These are phyloP conservation scores for Penicillium sp. DNA, from an alignment of 2,329 filamentous ascomycete genomes.

Conservation along the genomic window DNA sequence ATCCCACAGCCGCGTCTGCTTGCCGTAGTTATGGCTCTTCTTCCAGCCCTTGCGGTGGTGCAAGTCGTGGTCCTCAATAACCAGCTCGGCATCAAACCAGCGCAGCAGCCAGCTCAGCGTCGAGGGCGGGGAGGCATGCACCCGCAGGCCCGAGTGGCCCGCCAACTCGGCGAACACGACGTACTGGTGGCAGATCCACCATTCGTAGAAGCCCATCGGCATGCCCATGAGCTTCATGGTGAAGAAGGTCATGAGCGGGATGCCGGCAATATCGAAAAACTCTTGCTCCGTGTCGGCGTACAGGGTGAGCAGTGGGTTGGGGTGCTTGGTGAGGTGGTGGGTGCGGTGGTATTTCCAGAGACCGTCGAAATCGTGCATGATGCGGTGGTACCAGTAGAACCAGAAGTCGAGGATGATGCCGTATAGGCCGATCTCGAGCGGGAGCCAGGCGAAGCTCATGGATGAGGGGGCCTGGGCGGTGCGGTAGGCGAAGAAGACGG, in stretches of 20 bases:
- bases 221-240: constrained; percentile 25
- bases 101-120: constrained; percentile 24
- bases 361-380: constrained; percentile 26
- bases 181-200: constrained; percentile 32
- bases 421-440: constrained; percentile 26
- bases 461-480: constrained; percentile 15
- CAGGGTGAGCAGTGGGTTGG: constrained; percentile 28
- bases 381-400: constrained; percentile 34
- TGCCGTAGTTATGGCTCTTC: constrained; percentile 31
- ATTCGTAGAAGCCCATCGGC: constrained; percentile 32
- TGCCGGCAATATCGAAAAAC: constrained; percentile 30
- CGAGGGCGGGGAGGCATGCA: constrained; percentile 27
- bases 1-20: constrained; percentile 32
- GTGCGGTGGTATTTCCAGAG: constrained; percentile 32
- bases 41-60: constrained; percentile 33
- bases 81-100: constrained; percentile 26
- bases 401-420: constrained; percentile 32
- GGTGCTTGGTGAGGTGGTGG: constrained; percentile 31
- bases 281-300: constrained; percentile 30
- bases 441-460: constrained; percentile 26
- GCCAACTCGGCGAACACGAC: constrained; percentile 29
- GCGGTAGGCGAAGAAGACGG: constrained; percentile 28
- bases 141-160: constrained; percentile 28
- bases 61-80: constrained; percentile 31
- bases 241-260: constrained; percentile 27